Evolutionary conservation across 2,329 filamentous ascomycete genomes (phyloP), one percentile per base, ranked within the genome.

Genomic region (Elsinoe fawcettii): DNA sequence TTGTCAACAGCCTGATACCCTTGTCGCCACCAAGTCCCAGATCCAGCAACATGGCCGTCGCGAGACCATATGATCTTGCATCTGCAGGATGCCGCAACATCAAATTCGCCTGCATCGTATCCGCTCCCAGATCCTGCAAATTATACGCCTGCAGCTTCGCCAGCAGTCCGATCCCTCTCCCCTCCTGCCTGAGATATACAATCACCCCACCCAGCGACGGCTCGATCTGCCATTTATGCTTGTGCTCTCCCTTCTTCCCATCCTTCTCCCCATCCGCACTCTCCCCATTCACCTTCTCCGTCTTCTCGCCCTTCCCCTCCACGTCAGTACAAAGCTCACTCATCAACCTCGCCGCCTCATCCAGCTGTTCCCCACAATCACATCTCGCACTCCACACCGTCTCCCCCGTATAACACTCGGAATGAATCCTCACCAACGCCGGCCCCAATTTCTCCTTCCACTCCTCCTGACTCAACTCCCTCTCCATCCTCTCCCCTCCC

Each of bases 141-240:
- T 99, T 99, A 73, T 99, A 99, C 3, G 93, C 93, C 74, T 99
- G 97, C 37, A 99, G 79, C 73, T 99, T 99, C 74, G 96, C 91
- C 2, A 89, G 87, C 0, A 99, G 79, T 0, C 93, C 93, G 62
- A 99, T 99, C 1, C 93, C 93, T 22, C 93, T 87, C 0, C 93
- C 93, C 74, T 99, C 93, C 72, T 99, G 93, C 20, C 93, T 86
- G 20, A 99, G 78, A 68, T 99, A 99, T 64, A 99, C 85, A 63
- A 99, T 96, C 56, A 96, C 90, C 32, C 93, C 93, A 14, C 91
- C 91, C 1, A 78, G 76, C 1, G 77, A 80, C 9, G 66, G 67
- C 16, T 56, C 37, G 16, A 46, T 16, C 23, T 46, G 54, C 30
- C 54, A 46, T 12, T 43, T 36, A 25, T 53, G 49, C 34, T 53